Evolutionary conservation across 768 basidiomycete species (phyloP).

Genomic region (Ramaria rubella): DNA sequence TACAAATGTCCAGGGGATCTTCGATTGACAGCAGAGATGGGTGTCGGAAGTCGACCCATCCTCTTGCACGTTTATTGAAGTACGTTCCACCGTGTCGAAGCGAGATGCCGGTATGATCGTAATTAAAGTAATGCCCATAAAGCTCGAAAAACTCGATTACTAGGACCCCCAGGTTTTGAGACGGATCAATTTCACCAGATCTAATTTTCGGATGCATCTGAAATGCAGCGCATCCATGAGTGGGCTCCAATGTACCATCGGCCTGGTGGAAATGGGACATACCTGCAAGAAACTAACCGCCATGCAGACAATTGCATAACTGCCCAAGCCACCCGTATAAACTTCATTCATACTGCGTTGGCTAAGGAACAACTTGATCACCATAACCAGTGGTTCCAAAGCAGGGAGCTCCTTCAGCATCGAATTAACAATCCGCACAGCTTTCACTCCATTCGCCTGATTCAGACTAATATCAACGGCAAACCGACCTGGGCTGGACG

Average conservation of each 20-base stretch:
- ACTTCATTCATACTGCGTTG: constrained; percentile 97
- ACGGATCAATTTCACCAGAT: constrained; percentile 77
- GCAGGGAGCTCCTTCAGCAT: constrained; percentile 75
- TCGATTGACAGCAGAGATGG: constrained; percentile 72
- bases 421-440: constrained; percentile 72
- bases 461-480: constrained; percentile 94
- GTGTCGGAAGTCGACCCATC: constrained; percentile 66
- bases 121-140: constrained; percentile 90
- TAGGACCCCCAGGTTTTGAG: constrained; percentile 86
- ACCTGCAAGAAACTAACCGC: constrained; percentile 92
- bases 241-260: no score
- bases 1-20: constrained; percentile 86
- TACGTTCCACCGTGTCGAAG: constrained; percentile 84
- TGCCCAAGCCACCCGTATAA: constrained; percentile 91
- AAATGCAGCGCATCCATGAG: constrained; percentile 1
- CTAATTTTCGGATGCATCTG: constrained; percentile 93
- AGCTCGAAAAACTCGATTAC: constrained; percentile 97
- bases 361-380: constrained; percentile 84
- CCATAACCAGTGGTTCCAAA: constrained; percentile 74
- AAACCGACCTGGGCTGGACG: constrained; percentile 47
- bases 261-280: constrained; percentile 15
- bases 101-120: constrained; percentile 83
- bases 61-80: constrained; percentile 72
- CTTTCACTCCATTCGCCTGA: constrained; percentile 75
- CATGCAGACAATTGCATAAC: constrained; percentile 90